phyloP scores from a whole-genome alignment of 176 grass and related monocot genomes.

The Oryza glaberrima region DNA sequence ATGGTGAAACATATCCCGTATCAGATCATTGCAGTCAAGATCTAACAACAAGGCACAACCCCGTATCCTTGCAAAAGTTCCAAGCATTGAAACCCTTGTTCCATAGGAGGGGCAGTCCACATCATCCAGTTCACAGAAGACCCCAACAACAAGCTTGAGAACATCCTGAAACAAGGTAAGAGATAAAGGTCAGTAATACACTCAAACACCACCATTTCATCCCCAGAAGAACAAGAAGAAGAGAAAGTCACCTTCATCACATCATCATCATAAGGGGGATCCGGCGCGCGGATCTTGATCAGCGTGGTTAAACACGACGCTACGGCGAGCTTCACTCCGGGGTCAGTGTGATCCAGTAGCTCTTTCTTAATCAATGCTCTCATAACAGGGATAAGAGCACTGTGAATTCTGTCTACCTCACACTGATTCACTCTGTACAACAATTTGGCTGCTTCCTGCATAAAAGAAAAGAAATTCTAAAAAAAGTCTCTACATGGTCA shows the following conservation, averaged over 20 bases:
- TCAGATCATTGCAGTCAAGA: conserved; percentile 70
- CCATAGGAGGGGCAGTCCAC: conserved; percentile 45
- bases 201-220: conserved; percentile 20
- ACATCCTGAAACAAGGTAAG: conserved; percentile 54
- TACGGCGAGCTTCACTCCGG: conserved; percentile 55
- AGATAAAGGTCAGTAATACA: not conserved
- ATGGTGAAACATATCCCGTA: conserved; percentile 68
- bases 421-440: conserved; percentile 68
- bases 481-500: not conserved
- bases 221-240: conserved; percentile 15
- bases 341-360: conserved; percentile 54
- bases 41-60: conserved; percentile 88
- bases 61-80: conserved; percentile 67
- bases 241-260: conserved; percentile 65
- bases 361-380: conserved; percentile 48
- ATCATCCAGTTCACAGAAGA: conserved; percentile 75
- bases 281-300: conserved; percentile 73
- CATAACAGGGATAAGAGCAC: conserved; percentile 58
- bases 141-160: conserved; percentile 69
- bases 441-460: conserved; percentile 60
- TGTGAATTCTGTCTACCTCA: conserved; percentile 34
- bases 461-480: conserved; percentile 19
- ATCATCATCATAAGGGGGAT: conserved; percentile 75
- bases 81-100: conserved; percentile 81
- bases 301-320: conserved; percentile 81